A percentile compares a stretch with the other conserved stretches of the same genome.
Conservation (phyloP, 768 basidiomycete species). For the Saitozyma sp. region DNA sequence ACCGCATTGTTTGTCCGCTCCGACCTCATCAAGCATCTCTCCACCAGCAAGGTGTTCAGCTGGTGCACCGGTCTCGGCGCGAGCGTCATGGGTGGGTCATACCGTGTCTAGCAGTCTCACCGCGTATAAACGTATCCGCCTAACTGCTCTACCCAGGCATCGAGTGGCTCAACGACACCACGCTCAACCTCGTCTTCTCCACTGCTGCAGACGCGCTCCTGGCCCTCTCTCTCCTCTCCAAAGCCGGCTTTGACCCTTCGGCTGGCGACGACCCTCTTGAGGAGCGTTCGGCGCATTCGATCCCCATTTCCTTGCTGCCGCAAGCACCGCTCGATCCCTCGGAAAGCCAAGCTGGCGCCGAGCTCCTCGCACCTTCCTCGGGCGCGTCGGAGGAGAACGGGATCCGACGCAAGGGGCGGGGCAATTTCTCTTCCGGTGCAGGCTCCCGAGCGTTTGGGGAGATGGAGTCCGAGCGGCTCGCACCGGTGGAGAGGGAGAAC, state of each 20-base stretch:
- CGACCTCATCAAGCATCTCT: slow-evolving; percentile 43
- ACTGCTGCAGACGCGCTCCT: slow-evolving; percentile 36
- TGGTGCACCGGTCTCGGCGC: slow-evolving; percentile 41
- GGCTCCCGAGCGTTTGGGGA: background rate
- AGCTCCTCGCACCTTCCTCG: slow-evolving; percentile 15
- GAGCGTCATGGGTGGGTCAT: slow-evolving; percentile 34
- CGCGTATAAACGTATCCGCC: background rate
- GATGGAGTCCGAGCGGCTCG: background rate
- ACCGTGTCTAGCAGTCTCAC: background rate
- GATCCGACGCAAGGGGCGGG: slow-evolving; percentile 30
- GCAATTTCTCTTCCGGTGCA: slow-evolving; percentile 18
- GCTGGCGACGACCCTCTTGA: slow-evolving; percentile 49
- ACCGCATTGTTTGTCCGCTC: slow-evolving; percentile 36
- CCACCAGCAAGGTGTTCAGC: slow-evolving; percentile 42
- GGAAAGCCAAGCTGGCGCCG: slow-evolving; percentile 25
- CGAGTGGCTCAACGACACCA: slow-evolving; percentile 52
- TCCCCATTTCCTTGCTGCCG: slow-evolving; percentile 40
- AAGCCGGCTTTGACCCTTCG: slow-evolving; percentile 49
- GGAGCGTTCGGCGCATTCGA: slow-evolving; percentile 46
- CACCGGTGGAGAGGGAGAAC: slow-evolving; percentile 5
- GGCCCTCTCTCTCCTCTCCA: slow-evolving; percentile 41
- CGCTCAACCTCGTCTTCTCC: slow-evolving; percentile 42
- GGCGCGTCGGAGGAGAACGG: slow-evolving; percentile 2
- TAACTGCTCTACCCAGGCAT: slow-evolving; percentile 37
- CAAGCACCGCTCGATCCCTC: slow-evolving; percentile 21